A percentile compares a stretch with the other conserved stretches of the same genome.
Conservation (phyloP, 2,329 filamentous ascomycete genomes). For the Trichoderma brevicompactum region DNA sequence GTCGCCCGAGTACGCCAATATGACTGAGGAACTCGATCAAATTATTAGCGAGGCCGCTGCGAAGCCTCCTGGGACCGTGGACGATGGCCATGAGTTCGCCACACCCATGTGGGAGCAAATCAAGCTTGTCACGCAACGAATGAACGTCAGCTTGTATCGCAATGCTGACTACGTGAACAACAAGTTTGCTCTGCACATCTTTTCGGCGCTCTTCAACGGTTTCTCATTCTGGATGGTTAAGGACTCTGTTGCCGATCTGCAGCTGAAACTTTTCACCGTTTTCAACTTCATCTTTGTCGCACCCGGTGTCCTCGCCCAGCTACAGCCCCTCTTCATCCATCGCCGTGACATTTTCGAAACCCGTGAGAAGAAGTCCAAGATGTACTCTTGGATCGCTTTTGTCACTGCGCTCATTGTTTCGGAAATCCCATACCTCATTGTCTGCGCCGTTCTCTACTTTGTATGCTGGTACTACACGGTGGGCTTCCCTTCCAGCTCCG, state of each 20-base stretch:
- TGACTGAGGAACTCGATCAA: constrained; percentile 65
- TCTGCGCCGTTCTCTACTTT: constrained; percentile 56
- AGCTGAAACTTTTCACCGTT: constrained; percentile 61
- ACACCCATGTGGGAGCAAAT: constrained; percentile 67
- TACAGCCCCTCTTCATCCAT: constrained; percentile 62
- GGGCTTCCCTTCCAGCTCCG: constrained; percentile 51
- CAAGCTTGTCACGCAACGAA: constrained; percentile 65
- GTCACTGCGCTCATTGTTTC: constrained; percentile 57
- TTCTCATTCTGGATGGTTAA: constrained; percentile 66
- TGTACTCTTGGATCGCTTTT: constrained; percentile 64
- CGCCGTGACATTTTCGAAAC: constrained; percentile 62
- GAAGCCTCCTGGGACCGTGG: constrained; percentile 44
- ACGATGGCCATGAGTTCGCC: constrained; percentile 71
- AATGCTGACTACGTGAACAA: constrained; percentile 70
- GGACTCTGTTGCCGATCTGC: constrained; percentile 53
- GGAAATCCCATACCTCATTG: constrained; percentile 51
- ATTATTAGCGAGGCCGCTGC: constrained; percentile 61
- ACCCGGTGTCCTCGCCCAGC: constrained; percentile 60
- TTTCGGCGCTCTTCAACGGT: constrained; percentile 61
- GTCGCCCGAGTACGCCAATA: constrained; percentile 61
- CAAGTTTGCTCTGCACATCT: constrained; percentile 62
- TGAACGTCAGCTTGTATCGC: constrained; percentile 65
- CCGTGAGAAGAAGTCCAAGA: constrained; percentile 64
- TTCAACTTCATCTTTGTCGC: constrained; percentile 69
- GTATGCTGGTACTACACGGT: constrained; percentile 63